Evolutionary conservation across 2,329 filamentous ascomycete genomes (phyloP), one percentile per base, ranked within the genome.

Genomic region (Talaromyces atroroseus): DNA sequence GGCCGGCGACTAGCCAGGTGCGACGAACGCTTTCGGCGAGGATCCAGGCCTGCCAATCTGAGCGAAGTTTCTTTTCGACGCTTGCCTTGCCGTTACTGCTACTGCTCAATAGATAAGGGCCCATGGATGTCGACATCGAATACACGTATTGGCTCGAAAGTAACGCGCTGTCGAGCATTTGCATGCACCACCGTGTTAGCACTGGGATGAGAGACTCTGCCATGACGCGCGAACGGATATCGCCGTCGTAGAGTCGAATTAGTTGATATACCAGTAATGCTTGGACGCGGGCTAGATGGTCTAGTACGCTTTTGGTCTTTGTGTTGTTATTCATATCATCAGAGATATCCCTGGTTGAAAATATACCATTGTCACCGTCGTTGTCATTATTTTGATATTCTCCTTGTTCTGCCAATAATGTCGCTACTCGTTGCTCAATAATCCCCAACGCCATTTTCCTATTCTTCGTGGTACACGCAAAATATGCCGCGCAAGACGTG

Each of bases 11-110:
- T 20, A 58, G 56, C 56, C 56, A 58, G 21, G 56, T 58, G n/a
- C 56, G 56, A 3, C 56, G 56, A n/a, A 58, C 56, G 16, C 56
- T 58, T 5, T 58, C 56, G 8, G 56, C 56, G 6, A 58, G 51
- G 4, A 58, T 58, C 56, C 56, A 58, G 2, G 56, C 56, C 2
- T 58, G 47, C 56, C 56, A 58, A 10, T 58, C 56, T 10, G 50
- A 50, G 6, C 46, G 21, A 8, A 52, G 21, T 50, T 54, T 53
- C 46, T 50, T 52, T n/a, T 52, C 51, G 16, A 49, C 14, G 5
- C 24, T 48, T 10, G 50, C 56, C 16, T 52, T 34, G 20, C 23
- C 18, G 49, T 11, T 20, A 11, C n/a, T 26, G 26, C 8, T 18
- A 4, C 5, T 54, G 12, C 20, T 42, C 14, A 36, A 14, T 14